A percentile compares a stretch with the other conserved stretches of the same genome.
These are phyloP conservation scores for Mycosphaerella sp. DNA, from an alignment of 2,329 filamentous ascomycete species.

Conservation along the genomic window DNA sequence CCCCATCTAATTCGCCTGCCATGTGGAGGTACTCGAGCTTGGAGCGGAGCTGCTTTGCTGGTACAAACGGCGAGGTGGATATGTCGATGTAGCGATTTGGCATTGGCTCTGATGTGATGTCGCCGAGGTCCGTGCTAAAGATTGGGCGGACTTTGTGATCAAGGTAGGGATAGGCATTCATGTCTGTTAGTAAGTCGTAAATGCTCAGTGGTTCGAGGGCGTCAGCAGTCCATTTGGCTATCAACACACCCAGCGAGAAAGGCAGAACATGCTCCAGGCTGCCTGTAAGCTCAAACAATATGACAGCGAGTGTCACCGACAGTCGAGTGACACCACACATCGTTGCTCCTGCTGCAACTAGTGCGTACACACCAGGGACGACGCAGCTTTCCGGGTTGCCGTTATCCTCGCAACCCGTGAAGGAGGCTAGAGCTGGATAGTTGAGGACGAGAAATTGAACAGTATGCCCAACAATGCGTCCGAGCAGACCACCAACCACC, in stretches of 20 bases:
- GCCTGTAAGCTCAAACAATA: constrained; percentile 91
- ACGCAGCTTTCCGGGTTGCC: constrained; percentile 73
- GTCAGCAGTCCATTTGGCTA: constrained; percentile 98
- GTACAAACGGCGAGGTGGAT: constrained; percentile 70
- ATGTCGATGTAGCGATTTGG: constrained; percentile 82
- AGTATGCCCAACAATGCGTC: constrained; percentile 77
- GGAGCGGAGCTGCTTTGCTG: constrained; percentile 65
- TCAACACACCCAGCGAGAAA: constrained; percentile 84
- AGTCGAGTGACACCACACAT: constrained; percentile 97
- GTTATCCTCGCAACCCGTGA: constrained; percentile 64
- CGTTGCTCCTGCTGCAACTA: constrained; percentile 89
- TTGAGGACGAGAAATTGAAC: constrained; percentile 75
- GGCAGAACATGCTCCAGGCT: constrained; percentile 92
- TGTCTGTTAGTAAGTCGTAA: constrained; percentile 89
- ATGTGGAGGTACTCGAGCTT: constrained; percentile 79
- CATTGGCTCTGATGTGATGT: constrained; percentile 73
- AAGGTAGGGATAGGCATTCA: constrained; percentile 97
- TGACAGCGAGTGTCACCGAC: constrained; percentile 89
- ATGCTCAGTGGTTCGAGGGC: constrained; percentile 91
- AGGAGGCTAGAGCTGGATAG: constrained; percentile 66
- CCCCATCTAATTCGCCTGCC: constrained; percentile 85
- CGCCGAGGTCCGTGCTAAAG: constrained; percentile 80
- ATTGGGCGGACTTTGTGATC: constrained; percentile 91
- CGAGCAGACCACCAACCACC: constrained; percentile 92
- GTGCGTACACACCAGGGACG: constrained; percentile 91